Evolutionary conservation across 768 basidiomycete species (phyloP).

Genomic region (Suillus lakei): DNA sequence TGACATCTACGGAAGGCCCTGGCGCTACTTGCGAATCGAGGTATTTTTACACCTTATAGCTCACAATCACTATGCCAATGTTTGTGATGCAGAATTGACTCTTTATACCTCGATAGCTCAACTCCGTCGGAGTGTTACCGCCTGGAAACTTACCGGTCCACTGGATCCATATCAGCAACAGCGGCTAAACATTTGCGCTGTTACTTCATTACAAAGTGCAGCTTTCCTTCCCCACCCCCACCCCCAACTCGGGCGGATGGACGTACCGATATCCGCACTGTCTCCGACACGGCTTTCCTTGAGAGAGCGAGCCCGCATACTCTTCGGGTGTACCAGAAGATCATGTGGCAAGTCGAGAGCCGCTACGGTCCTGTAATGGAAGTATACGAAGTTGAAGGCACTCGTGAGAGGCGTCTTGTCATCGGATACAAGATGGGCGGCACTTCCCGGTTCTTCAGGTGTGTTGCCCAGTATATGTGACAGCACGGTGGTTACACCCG

Average conservation of each 20-base stretch:
- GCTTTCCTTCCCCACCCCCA: slow-evolving; percentile 64
- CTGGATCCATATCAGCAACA: slow-evolving; percentile 84
- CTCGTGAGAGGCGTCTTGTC: slow-evolving; percentile 88
- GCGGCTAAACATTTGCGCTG: slow-evolving; percentile 93
- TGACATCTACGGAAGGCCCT: slow-evolving; percentile 82
- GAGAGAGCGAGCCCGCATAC: slow-evolving; percentile 95
- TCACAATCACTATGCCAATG: slow-evolving; percentile 10
- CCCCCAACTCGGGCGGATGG: slow-evolving; percentile 50
- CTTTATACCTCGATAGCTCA: slow-evolving; percentile 84
- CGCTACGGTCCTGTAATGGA: slow-evolving; percentile 95
- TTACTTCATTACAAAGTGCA: slow-evolving; percentile 92
- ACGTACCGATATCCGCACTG: slow-evolving; percentile 82
- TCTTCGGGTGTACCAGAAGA: slow-evolving; percentile 85
- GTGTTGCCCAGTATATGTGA: slow-evolving; percentile 3
- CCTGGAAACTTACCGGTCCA: slow-evolving; percentile 93
- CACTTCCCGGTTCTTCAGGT: slow-evolving; percentile 87
- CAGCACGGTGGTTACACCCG: slow-evolving; percentile 14
- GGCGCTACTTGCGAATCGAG: slow-evolving; percentile 87
- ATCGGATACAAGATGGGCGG: slow-evolving; percentile 98
- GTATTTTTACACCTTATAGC: slow-evolving; percentile 38
- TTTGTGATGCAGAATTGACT: slow-evolving; percentile 72
- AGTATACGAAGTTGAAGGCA: slow-evolving; percentile 93
- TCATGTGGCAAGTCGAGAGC: slow-evolving; percentile 86
- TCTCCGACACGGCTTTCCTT: slow-evolving; percentile 89
- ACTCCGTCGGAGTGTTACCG: slow-evolving; percentile 82